Conservation (phyloP, 164 flowering plant species). For the Sedum album region DNA sequence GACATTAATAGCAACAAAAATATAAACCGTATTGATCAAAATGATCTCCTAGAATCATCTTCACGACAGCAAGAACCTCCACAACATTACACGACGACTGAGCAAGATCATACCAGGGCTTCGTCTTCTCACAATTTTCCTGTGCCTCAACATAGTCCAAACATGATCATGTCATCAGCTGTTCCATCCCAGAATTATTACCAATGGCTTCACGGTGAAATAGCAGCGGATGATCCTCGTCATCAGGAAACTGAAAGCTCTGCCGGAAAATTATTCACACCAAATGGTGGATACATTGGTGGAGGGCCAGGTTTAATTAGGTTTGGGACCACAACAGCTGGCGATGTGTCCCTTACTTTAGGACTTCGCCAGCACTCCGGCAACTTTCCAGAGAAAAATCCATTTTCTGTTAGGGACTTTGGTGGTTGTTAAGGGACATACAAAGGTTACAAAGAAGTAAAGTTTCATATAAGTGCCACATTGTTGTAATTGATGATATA, state of each 20-base stretch:
- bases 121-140: neutral
- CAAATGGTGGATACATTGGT: constrained; percentile 16
- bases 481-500: neutral
- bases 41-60: neutral
- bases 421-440: constrained; percentile 28
- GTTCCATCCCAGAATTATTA: neutral
- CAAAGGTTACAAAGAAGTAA: constrained; percentile 7
- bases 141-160: neutral
- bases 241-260: neutral
- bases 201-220: neutral
- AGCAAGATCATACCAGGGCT: neutral
- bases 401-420: constrained; percentile 45
- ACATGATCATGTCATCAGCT: neutral
- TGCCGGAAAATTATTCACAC: constrained; percentile 20
- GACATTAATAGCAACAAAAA: constrained; percentile 12
- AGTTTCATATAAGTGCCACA: constrained; percentile 1
- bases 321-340: constrained; percentile 43
- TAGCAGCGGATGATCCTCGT: neutral
- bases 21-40: constrained; percentile 12
- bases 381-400: constrained; percentile 51
- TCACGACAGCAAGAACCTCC: neutral
- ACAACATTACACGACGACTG: neutral
- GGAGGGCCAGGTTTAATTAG: constrained; percentile 32
- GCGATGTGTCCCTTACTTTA: constrained; percentile 77
- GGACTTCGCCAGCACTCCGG: constrained; percentile 70